Conservation (phyloP, 106 monocot species). For the Platanthera guangdongensis region DNA sequence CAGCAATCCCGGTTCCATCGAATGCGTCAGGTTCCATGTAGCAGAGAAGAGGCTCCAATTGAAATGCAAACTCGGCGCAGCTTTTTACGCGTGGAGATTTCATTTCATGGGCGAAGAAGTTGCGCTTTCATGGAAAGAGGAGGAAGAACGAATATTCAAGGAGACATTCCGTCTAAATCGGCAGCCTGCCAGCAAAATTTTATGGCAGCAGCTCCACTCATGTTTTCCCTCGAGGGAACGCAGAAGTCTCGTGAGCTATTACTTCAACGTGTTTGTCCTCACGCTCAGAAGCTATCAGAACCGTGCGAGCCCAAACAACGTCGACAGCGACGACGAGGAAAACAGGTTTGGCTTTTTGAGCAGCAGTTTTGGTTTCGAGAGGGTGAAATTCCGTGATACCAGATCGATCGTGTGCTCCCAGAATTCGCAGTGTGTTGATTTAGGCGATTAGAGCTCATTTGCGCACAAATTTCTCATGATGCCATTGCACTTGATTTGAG, state of each 20-base stretch:
- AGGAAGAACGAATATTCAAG: conserved; percentile 71
- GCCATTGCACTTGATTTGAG: no score
- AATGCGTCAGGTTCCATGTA: conserved; percentile 78
- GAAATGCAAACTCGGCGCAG: conserved; percentile 55
- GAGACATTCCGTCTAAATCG: conserved; percentile 21
- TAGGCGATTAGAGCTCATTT: conserved; percentile 30
- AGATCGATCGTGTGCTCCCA: conserved; percentile 30
- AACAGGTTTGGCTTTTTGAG: conserved; percentile 52
- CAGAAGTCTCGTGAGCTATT: conserved; percentile 67
- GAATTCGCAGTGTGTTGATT: conserved; percentile 57
- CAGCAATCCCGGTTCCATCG: conserved; percentile 35
- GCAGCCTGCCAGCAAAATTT: conserved; percentile 17
- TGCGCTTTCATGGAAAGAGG: conserved; percentile 70
- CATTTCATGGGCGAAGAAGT: conserved; percentile 89
- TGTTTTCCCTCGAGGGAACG: conserved; percentile 40
- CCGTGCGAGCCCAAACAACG: conserved; percentile 39
- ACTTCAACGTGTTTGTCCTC: conserved; percentile 80
- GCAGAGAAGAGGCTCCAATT: conserved; percentile 59
- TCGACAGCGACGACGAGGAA: conserved; percentile 89
- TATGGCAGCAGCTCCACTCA: conserved; percentile 44
- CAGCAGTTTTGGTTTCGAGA: conserved; percentile 29
- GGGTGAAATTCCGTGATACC: conserved; percentile 10
- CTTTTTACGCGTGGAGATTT: conserved; percentile 64
- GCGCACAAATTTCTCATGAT: not conserved
- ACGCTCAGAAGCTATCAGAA: conserved; percentile 74